Conservation (phyloP, 2,329 filamentous ascomycete species). For the Paracamarosporium sp. region DNA sequence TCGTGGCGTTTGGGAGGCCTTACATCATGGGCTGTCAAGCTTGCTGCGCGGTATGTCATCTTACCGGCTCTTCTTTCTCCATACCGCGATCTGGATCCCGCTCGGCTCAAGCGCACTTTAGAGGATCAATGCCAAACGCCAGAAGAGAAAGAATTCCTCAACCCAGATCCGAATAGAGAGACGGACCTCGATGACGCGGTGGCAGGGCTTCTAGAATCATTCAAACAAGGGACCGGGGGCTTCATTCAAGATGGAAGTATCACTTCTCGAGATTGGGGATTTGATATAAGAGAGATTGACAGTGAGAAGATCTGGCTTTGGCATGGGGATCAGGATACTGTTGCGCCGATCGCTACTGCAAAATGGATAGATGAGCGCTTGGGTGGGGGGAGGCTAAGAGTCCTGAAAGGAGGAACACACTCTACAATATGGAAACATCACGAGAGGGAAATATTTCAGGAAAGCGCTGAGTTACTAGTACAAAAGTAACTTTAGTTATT, state of each 20-base stretch:
- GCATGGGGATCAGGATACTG: slow-evolving; percentile 28
- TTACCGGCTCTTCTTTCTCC: slow-evolving; percentile 21
- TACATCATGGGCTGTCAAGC: slow-evolving; percentile 12
- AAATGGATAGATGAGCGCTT: slow-evolving; percentile 27
- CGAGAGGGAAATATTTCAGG: slow-evolving; percentile 25
- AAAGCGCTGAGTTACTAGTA: slow-evolving; percentile 18
- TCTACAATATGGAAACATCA: slow-evolving; percentile 30
- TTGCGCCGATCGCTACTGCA: slow-evolving; percentile 21
- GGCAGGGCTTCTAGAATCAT: slow-evolving; percentile 22
- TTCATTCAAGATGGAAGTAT: slow-evolving; percentile 22
- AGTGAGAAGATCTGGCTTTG: slow-evolving; percentile 22
- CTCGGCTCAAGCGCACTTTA: slow-evolving; percentile 24
- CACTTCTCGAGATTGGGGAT: slow-evolving; percentile 25
- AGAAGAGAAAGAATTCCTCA: slow-evolving; percentile 25
- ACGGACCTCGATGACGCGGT: slow-evolving; percentile 23
- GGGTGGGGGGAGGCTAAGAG: slow-evolving; percentile 24
- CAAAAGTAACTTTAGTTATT: too few species aligned
- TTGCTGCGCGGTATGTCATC: slow-evolving; percentile 20
- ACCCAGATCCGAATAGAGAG: slow-evolving; percentile 14
- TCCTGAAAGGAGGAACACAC: slow-evolving; percentile 26
- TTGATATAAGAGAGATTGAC: slow-evolving; percentile 23
- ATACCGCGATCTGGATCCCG: slow-evolving; percentile 21
- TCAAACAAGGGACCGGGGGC: slow-evolving; percentile 23
- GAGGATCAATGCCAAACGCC: slow-evolving; percentile 26
- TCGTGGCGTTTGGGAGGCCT: slow-evolving; percentile 20